Percentiles rank a stretch among this genome's conserved stretches.
Evolutionary conservation across 2,329 filamentous ascomycete genomes (phyloP).

Genomic region (Fusarium gaditjirri): DNA sequence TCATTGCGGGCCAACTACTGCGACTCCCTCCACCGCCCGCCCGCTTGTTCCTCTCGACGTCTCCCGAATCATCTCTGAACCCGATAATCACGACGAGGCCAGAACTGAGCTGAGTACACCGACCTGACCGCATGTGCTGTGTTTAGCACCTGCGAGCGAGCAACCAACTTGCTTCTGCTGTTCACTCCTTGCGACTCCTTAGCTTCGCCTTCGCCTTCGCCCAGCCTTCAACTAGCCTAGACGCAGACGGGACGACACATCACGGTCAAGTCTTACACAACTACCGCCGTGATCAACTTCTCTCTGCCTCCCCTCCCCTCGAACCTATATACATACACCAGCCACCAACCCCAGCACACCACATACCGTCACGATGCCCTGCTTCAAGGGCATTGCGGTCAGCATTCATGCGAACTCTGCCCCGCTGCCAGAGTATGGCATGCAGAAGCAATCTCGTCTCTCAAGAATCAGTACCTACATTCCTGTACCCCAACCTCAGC

Average conservation of each 20-base stretch:
- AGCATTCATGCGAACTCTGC: constrained; percentile 87
- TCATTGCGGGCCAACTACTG: constrained; percentile 35
- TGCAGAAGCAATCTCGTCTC: constrained; percentile 91
- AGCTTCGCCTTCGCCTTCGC: background rate
- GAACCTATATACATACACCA: constrained; percentile 22
- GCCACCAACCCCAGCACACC: constrained; percentile 16
- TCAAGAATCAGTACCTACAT: constrained; percentile 98
- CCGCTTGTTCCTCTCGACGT: constrained; percentile 39
- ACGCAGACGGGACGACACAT: constrained; percentile 15
- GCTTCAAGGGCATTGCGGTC: constrained; percentile 98
- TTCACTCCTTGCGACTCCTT: constrained; percentile 14
- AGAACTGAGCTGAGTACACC: constrained; percentile 34
- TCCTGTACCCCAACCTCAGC: constrained; percentile 87
- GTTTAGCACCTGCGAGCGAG: constrained; percentile 25
- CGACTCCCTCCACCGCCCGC: constrained; percentile 42
- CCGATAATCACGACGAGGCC: constrained; percentile 30
- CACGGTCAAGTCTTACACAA: constrained; percentile 22
- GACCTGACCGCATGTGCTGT: constrained; percentile 30
- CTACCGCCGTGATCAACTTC: constrained; percentile 22
- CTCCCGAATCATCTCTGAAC: constrained; percentile 38
- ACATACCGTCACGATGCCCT: constrained; percentile 73
- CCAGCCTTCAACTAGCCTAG: constrained; percentile 21
- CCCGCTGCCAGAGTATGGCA: constrained; percentile 90
- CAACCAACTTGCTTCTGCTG: constrained; percentile 32
- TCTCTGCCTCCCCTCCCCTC: constrained; percentile 33